Evolutionary conservation across 345 rosid species (phyloP).

Genomic region (Hirschfeldia incana): DNA sequence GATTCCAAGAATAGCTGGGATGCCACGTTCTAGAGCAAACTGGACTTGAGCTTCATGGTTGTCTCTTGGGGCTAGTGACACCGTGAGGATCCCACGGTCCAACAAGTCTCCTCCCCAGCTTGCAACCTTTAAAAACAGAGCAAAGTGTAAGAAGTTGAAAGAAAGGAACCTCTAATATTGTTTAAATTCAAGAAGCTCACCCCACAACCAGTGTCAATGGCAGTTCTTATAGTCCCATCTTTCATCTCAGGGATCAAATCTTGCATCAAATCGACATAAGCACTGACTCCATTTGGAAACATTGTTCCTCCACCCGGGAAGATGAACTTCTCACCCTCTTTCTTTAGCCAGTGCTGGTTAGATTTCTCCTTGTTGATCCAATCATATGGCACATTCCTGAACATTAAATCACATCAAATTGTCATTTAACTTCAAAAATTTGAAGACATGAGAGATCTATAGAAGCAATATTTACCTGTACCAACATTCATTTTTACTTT

Average conservation of each 20-base stretch:
- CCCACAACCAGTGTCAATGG: background rate
- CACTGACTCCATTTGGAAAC: background rate
- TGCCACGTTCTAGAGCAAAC: background rate
- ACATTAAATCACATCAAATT: background rate
- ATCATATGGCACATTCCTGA: background rate
- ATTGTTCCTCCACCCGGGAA: background rate
- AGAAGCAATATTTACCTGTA: background rate
- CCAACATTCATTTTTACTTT: background rate
- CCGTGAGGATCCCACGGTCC: background rate
- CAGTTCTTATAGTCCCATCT: background rate
- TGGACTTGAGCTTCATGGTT: background rate
- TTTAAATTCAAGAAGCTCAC: background rate
- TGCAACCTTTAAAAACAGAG: background rate
- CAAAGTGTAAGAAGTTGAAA: background rate
- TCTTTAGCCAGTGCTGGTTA: background rate
- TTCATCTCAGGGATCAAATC: background rate
- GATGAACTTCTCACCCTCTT: background rate
- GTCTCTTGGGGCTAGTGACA: background rate
- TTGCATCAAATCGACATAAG: background rate
- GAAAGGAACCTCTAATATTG: background rate
- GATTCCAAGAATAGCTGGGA: background rate
- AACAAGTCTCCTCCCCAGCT: background rate
- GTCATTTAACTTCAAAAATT: background rate
- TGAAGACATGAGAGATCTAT: background rate
- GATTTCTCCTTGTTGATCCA: background rate